Evolutionary conservation across 1,139 yeast species (phyloP).

Genomic region (Suhomyces wounanorum): DNA sequence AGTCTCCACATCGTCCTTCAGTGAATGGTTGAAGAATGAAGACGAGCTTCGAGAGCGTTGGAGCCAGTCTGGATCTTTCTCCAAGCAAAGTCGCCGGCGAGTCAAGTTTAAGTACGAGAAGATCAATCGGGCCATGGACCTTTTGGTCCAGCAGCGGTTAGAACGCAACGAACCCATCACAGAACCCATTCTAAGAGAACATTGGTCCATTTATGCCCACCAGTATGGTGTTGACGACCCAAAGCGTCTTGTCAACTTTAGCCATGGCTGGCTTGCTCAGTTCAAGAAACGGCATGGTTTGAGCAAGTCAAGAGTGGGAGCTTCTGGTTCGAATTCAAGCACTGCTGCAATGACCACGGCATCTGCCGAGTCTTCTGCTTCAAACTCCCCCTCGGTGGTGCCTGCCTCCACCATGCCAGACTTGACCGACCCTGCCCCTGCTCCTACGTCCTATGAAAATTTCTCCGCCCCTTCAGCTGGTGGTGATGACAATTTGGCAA

Average conservation of each 20-base stretch:
- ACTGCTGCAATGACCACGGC: conserved; percentile 1
- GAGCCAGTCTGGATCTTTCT: conserved; percentile 38
- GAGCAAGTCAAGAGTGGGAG: conserved; percentile 39
- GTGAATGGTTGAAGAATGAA: conserved; percentile 63
- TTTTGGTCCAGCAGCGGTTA: conserved; percentile 47
- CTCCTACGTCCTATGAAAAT: conserved; percentile 14
- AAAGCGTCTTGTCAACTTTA: conserved; percentile 52
- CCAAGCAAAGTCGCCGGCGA: conserved; percentile 48
- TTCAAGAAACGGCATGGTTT: conserved; percentile 61
- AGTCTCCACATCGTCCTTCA: conserved; percentile 57
- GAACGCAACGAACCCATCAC: conserved; percentile 50
- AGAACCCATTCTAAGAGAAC: conserved; percentile 56
- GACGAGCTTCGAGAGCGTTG: conserved; percentile 47
- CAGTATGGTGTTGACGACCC: conserved; percentile 63
- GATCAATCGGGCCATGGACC: conserved; percentile 60
- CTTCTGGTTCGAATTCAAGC: conserved; percentile 10
- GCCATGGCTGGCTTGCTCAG: conserved; percentile 64
- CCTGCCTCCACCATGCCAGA: conserved; percentile 10
- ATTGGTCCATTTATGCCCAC: conserved; percentile 58
- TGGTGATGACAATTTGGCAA: not conserved
- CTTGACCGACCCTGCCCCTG: conserved; percentile 7
- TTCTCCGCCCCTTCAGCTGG: conserved; percentile 4
- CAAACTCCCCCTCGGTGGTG: conserved; percentile 12
- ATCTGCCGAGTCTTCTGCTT: conserved; percentile 9
- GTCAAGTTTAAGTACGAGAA: conserved; percentile 56